Percentiles rank a stretch among this genome's conserved stretches.
phyloP scores from a whole-genome alignment of 2,329 filamentous ascomycete species.

The Sporothrix phasma region DNA sequence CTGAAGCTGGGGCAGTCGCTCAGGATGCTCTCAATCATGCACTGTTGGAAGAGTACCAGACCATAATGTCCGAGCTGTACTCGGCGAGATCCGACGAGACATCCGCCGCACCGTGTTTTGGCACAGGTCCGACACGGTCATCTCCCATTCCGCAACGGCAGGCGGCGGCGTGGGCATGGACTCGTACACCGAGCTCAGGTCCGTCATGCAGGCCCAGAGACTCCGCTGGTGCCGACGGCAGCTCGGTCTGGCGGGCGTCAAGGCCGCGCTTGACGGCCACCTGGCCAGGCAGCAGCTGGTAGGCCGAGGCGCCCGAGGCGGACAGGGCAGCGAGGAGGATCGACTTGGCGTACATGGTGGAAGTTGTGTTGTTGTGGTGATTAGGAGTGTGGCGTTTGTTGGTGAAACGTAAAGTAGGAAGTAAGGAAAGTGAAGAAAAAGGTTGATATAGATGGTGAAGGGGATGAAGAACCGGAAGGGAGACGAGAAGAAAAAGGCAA shows the following conservation, averaged over 20 bases:
- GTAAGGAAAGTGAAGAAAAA: background rate
- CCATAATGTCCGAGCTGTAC: slow-evolving; percentile 20
- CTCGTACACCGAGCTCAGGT: slow-evolving; percentile 18
- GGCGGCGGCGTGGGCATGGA: slow-evolving; percentile 22
- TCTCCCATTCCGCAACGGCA: slow-evolving; percentile 19
- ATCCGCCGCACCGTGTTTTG: slow-evolving; percentile 18
- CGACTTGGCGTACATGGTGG: slow-evolving; percentile 20
- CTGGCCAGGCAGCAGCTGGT: slow-evolving; percentile 17
- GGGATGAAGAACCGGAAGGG: background rate
- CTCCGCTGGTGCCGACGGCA: background rate
- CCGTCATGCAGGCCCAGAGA: slow-evolving; percentile 16
- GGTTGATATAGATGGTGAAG: background rate
- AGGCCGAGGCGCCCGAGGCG: slow-evolving; percentile 20
- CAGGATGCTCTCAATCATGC: slow-evolving; percentile 20
- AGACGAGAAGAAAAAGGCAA: background rate
- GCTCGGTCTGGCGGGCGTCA: slow-evolving; percentile 20
- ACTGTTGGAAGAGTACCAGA: slow-evolving; percentile 22
- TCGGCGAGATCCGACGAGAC: slow-evolving; percentile 18
- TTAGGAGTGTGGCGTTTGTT: background rate
- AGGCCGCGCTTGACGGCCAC: slow-evolving; percentile 17
- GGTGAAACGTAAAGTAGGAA: too few relatives aligned
- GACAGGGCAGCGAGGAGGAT: slow-evolving; percentile 20
- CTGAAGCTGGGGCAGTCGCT: slow-evolving; percentile 25
- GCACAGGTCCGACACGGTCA: slow-evolving; percentile 23
- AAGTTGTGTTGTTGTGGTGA: background rate